Evolutionary conservation across 768 basidiomycete species (phyloP).

Genomic region (Boletellus emodensis): DNA sequence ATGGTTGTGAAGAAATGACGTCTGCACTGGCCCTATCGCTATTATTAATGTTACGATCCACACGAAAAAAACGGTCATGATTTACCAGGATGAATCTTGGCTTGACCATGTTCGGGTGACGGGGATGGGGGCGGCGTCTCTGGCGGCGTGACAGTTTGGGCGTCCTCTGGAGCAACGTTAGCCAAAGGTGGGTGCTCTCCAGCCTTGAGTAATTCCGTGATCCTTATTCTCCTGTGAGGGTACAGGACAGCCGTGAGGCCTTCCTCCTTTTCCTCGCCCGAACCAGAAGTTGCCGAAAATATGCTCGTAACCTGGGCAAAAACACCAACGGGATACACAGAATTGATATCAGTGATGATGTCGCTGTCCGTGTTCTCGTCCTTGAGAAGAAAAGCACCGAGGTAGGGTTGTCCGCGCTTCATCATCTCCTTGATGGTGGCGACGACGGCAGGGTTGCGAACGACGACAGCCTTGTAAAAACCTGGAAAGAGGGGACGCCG

Average conservation of each 20-base stretch:
- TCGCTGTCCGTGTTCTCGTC: constrained; percentile 92
- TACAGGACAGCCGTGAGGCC: constrained; percentile 94
- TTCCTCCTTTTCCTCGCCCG: constrained; percentile 71
- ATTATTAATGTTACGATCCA: neutral
- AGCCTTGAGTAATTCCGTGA: constrained; percentile 80
- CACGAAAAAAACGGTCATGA: neutral
- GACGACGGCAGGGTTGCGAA: constrained; percentile 87
- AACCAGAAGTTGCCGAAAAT: constrained; percentile 56
- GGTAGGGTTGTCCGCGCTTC: constrained; percentile 93
- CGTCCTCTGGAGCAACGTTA: constrained; percentile 36
- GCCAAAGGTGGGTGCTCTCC: constrained; percentile 41
- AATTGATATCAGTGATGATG: constrained; percentile 81
- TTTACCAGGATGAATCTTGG: constrained; percentile 24
- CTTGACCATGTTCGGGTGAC: constrained; percentile 16
- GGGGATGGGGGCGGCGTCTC: constrained; percentile 33
- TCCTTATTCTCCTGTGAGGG: constrained; percentile 85
- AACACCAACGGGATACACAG: constrained; percentile 90
- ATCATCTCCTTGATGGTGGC: constrained; percentile 95
- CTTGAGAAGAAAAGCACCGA: constrained; percentile 95
- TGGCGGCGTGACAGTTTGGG: constrained; percentile 45
- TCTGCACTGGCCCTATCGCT: constrained; percentile 60
- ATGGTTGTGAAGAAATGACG: constrained; percentile 78
- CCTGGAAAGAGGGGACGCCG: constrained; percentile 94
- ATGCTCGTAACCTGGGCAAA: constrained; percentile 97
- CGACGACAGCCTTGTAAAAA: constrained; percentile 96